Evolutionary conservation across 345 rosid species (phyloP), one percentile per base, ranked within the genome.

Genomic region (Corchorus capsularis): DNA sequence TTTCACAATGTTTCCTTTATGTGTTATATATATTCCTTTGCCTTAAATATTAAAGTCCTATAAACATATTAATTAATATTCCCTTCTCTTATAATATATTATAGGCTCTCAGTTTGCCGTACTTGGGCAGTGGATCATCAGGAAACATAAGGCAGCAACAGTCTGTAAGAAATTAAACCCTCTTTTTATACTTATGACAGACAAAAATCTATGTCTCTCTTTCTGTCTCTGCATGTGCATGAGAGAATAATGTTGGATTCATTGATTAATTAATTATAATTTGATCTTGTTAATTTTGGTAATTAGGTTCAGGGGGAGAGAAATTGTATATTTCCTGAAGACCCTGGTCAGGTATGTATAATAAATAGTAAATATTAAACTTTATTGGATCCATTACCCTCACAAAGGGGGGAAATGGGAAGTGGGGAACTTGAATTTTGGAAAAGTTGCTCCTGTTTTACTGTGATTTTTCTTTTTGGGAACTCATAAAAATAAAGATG

Each of bases 91-190:
- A 34, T 57, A n/a, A 8, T n/a, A 61, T 8, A 52, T 77, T 82
- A 70, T 88, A 96, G 99, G 98, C 98, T 68, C 96, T 95, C 72
- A 92, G 98, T 87, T 86, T 89, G 74, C 98, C 99, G 75, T 96
- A 96, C 97, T 78, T 93, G 90, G 96, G 91, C 84, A 80, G 77
- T 78, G 91, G 86, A 77, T 87, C 94, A 37, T 88, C 96, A 20
- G 83, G 84, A 68, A 89, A 84, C 79, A 78, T 85, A 84, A 88
- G 89, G 83, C 93, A 84, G 63, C 91, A 79, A 79, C 89, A 82
- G 8, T 43, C 87, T 79, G 98, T 94, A 91, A 89, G 92, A 76
- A 82, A 27, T 27, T 27, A 27, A 73, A 60, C 52, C 20, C 53
- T 32, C 20, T 57, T 3, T 60, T 27, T 27, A 27, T 27, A 27